phyloP scores from a whole-genome alignment of 768 basidiomycete species.

The Kwoniella dendrophila region DNA sequence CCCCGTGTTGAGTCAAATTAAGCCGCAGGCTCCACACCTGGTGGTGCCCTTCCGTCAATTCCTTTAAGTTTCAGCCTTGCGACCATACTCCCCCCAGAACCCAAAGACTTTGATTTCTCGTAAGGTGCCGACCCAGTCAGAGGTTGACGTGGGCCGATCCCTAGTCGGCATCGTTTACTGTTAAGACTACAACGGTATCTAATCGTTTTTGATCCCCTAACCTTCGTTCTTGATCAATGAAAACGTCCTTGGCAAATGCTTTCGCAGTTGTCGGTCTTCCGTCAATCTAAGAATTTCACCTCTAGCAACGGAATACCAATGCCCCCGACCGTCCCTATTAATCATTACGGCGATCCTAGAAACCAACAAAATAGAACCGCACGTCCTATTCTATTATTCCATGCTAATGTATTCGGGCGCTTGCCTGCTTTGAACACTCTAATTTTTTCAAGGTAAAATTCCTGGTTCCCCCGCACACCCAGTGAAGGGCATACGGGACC shows the following conservation, averaged over 20 bases:
- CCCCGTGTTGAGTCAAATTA: constrained; percentile 70
- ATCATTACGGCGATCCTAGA: constrained; percentile 77
- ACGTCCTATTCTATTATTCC: constrained; percentile 80
- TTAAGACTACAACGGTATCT: constrained; percentile 82
- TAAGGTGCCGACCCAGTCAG: constrained; percentile 69
- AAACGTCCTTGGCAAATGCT: constrained; percentile 84
- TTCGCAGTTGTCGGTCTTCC: constrained; percentile 78
- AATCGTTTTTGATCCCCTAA: constrained; percentile 80
- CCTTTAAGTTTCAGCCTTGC: constrained; percentile 78
- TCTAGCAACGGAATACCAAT: constrained; percentile 79
- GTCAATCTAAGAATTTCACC: constrained; percentile 84
- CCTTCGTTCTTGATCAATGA: constrained; percentile 84
- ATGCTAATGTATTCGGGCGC: constrained; percentile 77
- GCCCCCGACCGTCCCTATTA: constrained; percentile 81
- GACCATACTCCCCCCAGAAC: constrained; percentile 77
- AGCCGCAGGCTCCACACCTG: constrained; percentile 77
- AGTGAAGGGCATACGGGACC: constrained; percentile 69
- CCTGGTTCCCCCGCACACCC: constrained; percentile 71
- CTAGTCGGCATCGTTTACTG: constrained; percentile 82
- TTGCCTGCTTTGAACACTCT: constrained; percentile 80
- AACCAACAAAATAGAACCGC: constrained; percentile 82
- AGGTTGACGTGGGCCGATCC: constrained; percentile 71
- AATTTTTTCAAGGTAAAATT: constrained; percentile 76
- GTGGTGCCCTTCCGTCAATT: constrained; percentile 83
- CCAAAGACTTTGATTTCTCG: constrained; percentile 88